Base-by-base conservation (phyloP, 257 asterid genomes). In the Scutellaria barbata region DNA sequence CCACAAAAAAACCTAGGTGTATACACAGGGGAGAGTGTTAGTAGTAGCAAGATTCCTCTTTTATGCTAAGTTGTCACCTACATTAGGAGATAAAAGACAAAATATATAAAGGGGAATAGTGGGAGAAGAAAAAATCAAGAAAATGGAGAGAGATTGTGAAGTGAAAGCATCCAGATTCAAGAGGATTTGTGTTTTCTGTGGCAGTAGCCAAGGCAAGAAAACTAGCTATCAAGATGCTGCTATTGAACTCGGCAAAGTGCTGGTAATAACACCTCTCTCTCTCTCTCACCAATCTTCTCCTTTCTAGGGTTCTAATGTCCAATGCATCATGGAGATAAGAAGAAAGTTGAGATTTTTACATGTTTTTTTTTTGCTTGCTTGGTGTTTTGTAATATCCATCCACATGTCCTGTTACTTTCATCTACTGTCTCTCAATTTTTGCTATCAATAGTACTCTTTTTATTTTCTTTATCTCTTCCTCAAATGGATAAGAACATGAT, bases 151-250 rank as follows among this genome's bases (percentile, higher is more conserved):
- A 71, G 87, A 82, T 18, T 66, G 76, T 61, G 97, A 86, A 67
- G 77, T 59, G 25, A 84, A 76, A 72, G 68, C 75, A 46, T 90
- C 98, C 18, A 92, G 69, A 73, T 92, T 92, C 90, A 84, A 83
- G 88, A 89, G 85, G 86, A 81, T 92, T 77, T 92, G 98, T 76
- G 98, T 92, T 68, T 92, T 92, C 69, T 92, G 98, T 81, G 98
- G 98, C 64, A 89, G 96, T 61, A 92, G 98, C 85, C 98, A 86
- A 60, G 98, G 98, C 66, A 92, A 88, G 83, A 92, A 92, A 67
- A 50, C 84, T 52, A 92, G 92, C 81, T 92, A 92, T 62, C 98
- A 92, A 76, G 96, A 92, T 68, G 89, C 98, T 73, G 96, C 98
- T 59, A 80, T 87, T 82, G 90, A 89, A 68, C 90, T 92, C 4